A percentile compares a stretch with the other conserved stretches of the same genome.
These are phyloP conservation scores for Cercophora sp. DNA, from an alignment of 495 filamentous ascomycete species.

Conservation along the genomic window DNA sequence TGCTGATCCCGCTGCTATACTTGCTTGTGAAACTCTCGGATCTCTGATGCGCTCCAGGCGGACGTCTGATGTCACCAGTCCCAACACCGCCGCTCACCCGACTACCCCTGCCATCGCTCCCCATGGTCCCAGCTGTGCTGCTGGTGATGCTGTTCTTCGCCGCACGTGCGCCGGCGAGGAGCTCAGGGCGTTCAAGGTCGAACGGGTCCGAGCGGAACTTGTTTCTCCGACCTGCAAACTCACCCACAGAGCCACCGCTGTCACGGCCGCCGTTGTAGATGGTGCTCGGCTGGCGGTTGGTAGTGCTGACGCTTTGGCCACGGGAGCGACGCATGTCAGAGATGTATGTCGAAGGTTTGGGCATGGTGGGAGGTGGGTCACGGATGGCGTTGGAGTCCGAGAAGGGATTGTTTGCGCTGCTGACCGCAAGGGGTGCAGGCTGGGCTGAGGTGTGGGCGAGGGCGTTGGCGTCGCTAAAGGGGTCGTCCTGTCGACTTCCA, in stretches of 20 bases:
- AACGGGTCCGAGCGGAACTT: constrained; percentile 64
- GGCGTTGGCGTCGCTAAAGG: constrained; percentile 42
- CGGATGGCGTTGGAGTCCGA: constrained; percentile 38
- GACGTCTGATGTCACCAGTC: constrained; percentile 1
- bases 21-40: constrained; percentile 39
- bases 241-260: constrained; percentile 28
- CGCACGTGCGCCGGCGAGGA: constrained; percentile 28
- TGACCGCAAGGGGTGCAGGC: constrained; percentile 30
- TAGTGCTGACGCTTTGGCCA: constrained; percentile 36
- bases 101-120: constrained; percentile 16
- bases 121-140: constrained; percentile 19
- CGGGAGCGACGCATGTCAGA: constrained; percentile 43
- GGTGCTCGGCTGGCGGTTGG: constrained; percentile 21
- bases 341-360: constrained; percentile 37
- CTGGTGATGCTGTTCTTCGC: constrained; percentile 15
- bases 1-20: constrained; percentile 44
- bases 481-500: constrained; percentile 20
- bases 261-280: constrained; percentile 33
- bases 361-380: no score
- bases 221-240: constrained; percentile 33
- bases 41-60: constrained; percentile 20
- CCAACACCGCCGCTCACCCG: constrained; percentile 5
- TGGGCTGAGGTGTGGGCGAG: constrained; percentile 36
- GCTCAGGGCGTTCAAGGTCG: constrained; percentile 56
- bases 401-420: constrained; percentile 39